Percentiles rank a stretch among this genome's conserved stretches.
Evolutionary conservation across 148 eudicot genomes (phyloP).

Genomic region (Heliamphora exappendiculata): DNA sequence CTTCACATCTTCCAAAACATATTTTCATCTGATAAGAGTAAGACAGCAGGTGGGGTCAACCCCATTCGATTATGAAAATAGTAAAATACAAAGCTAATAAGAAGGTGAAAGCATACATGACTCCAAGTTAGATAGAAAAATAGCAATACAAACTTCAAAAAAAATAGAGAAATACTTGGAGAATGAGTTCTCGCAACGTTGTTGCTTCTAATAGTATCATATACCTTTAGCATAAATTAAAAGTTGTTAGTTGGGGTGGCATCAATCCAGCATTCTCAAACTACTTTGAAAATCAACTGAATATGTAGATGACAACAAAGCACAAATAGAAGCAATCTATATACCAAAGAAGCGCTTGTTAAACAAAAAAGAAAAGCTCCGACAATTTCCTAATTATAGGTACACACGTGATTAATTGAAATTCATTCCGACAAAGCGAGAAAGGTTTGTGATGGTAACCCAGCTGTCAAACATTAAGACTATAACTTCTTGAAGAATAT

Average conservation of each 20-base stretch:
- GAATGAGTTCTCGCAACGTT: constrained; percentile 46
- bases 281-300: neutral
- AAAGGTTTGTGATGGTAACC: constrained; percentile 88
- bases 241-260: constrained; percentile 7
- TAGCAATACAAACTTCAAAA: no score
- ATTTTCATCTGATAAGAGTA: no score
- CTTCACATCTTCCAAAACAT: no score
- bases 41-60: no score
- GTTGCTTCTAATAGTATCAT: constrained; percentile 70
- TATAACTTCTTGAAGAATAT: neutral
- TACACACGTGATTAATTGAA: constrained; percentile 92
- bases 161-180: constrained; percentile 41
- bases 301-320: neutral
- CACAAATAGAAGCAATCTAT: no score
- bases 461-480: constrained; percentile 75
- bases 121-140: no score
- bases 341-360: neutral
- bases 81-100: no score
- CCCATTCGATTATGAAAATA: no score
- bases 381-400: constrained; percentile 55
- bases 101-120: no score
- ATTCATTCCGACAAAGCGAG: constrained; percentile 91
- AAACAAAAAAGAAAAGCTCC: neutral
- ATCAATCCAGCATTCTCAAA: neutral
- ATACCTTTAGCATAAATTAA: constrained; percentile 44